These are phyloP conservation scores for Echinosphaeria canescens DNA, from an alignment of 2,329 filamentous ascomycete species.

Conservation along the genomic window DNA sequence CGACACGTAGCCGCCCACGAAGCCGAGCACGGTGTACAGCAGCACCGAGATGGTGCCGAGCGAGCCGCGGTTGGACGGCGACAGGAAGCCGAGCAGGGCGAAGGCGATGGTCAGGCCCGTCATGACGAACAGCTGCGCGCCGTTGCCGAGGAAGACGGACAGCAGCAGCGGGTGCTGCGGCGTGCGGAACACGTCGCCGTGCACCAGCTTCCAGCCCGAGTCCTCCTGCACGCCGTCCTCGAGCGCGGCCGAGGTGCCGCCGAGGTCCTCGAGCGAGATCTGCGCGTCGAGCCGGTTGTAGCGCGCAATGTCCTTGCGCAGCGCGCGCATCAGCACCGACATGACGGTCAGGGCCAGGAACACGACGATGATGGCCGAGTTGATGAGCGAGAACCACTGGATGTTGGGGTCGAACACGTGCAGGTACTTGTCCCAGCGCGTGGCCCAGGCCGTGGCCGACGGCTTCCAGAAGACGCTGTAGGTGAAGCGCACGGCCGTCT, in stretches of 20 bases:
- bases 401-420: slow-evolving; percentile 97
- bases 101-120: slow-evolving; percentile 85
- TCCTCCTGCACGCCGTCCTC: slow-evolving; percentile 95
- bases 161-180: slow-evolving; percentile 68
- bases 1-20: slow-evolving; percentile 78
- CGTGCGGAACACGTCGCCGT: slow-evolving; percentile 89
- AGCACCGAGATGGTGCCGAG: slow-evolving; percentile 85
- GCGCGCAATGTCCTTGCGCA: slow-evolving; percentile 86
- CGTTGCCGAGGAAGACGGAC: slow-evolving; percentile 77
- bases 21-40: slow-evolving; percentile 82
- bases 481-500: slow-evolving; percentile 57
- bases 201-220: slow-evolving; percentile 95
- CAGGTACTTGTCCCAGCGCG: slow-evolving; percentile 95
- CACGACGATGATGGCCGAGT: slow-evolving; percentile 84
- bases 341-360: slow-evolving; percentile 81
- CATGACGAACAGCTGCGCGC: slow-evolving; percentile 95
- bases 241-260: slow-evolving; percentile 44
- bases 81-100: slow-evolving; percentile 83
- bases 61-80: slow-evolving; percentile 85
- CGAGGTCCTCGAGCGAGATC: slow-evolving; percentile 76
- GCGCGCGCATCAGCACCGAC: slow-evolving; percentile 72
- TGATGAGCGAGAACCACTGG: slow-evolving; percentile 97
- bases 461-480: slow-evolving; percentile 83
- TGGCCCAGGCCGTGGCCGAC: slow-evolving; percentile 79
- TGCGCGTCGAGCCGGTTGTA: slow-evolving; percentile 93